Evolutionary conservation across 768 basidiomycete species (phyloP).

Genomic region (Mycena galopus): DNA sequence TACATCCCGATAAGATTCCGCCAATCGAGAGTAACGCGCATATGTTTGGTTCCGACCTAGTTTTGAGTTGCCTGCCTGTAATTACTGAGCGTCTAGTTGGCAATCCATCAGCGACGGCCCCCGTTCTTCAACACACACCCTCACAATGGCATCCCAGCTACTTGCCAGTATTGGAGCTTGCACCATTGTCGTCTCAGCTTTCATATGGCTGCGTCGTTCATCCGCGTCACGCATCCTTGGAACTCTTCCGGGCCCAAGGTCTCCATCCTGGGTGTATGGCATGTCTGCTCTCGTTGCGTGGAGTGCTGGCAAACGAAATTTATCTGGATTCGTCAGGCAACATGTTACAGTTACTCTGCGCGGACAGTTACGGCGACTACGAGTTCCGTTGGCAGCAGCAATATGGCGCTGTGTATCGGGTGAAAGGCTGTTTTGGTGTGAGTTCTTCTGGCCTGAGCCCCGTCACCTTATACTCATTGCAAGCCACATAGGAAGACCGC

Average conservation of each 20-base stretch:
- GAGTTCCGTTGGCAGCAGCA: constrained; percentile 15
- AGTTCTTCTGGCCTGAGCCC: constrained; percentile 3
- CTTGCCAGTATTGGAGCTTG: constrained; percentile 23
- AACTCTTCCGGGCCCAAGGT: constrained; percentile 18
- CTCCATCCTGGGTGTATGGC: constrained; percentile 18
- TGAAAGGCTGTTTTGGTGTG: constrained; percentile 16
- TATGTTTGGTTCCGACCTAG: no score
- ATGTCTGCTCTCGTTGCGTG: constrained; percentile 9
- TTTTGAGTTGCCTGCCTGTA: background rate
- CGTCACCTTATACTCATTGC: constrained; percentile 3
- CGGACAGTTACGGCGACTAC: constrained; percentile 8
- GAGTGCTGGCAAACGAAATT: constrained; percentile 16
- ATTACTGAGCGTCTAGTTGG: background rate
- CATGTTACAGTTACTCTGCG: constrained; percentile 6
- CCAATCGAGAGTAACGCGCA: no score
- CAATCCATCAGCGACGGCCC: background rate
- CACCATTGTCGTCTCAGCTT: constrained; percentile 23
- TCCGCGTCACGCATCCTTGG: constrained; percentile 17
- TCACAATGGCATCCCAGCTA: constrained; percentile 20
- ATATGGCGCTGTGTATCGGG: constrained; percentile 15
- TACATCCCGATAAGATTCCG: no score
- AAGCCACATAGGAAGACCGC: constrained; percentile 11
- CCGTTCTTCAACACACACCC: constrained; percentile 10
- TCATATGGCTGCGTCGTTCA: constrained; percentile 22
- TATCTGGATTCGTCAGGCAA: constrained; percentile 10